Percentiles rank a stretch among this genome's conserved stretches.
Conservation (phyloP, 164 flowering plant genomes). For the Saururus chinensis region DNA sequence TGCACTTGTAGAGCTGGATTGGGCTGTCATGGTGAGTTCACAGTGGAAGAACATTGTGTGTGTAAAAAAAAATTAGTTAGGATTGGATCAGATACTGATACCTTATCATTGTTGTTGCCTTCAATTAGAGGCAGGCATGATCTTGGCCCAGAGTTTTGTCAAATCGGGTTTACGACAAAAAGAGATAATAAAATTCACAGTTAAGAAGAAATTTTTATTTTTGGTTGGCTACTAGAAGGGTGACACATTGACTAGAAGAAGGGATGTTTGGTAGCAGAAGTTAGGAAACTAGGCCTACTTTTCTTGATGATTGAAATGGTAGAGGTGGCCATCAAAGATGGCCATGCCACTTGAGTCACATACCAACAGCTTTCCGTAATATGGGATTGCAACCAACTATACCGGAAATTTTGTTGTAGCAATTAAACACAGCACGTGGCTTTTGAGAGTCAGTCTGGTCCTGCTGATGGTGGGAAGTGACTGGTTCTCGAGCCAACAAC, state of each 20-base stretch:
- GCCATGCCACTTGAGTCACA: no score
- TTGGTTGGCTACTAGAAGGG: background rate
- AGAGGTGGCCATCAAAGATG: no score
- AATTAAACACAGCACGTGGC: background rate
- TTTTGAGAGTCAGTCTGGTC: background rate
- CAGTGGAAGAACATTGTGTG: background rate
- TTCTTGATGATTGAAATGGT: no score
- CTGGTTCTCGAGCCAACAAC: background rate
- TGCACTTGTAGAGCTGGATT: constrained; percentile 10
- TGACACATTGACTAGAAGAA: background rate
- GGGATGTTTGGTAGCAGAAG: background rate
- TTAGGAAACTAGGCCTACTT: no score
- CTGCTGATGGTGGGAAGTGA: background rate
- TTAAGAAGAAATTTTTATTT: no score
- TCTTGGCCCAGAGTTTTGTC: background rate
- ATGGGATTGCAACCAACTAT: background rate
- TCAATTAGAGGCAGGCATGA: background rate
- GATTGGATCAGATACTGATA: background rate
- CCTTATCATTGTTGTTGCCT: background rate
- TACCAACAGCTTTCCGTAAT: no score
- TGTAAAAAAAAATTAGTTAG: background rate
- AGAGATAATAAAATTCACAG: no score
- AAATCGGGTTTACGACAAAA: background rate
- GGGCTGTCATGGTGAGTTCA: constrained; percentile 12
- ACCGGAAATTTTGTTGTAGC: background rate